These are phyloP conservation scores for Endocalyx cinctus DNA, from an alignment of 2,329 filamentous ascomycete species.

Conservation along the genomic window DNA sequence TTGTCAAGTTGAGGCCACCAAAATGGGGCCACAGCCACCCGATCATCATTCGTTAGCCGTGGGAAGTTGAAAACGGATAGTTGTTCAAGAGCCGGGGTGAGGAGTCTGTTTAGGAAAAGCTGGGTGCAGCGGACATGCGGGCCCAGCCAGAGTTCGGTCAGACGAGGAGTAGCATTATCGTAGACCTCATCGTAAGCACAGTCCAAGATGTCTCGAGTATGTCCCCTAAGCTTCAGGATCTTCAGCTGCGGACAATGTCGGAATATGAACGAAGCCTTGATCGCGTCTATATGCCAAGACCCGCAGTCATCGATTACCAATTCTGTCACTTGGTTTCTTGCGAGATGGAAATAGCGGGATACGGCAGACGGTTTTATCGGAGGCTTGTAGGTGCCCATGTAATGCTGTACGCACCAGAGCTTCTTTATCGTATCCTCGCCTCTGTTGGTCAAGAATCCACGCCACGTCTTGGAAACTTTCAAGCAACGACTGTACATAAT, in stretches of 20 bases:
- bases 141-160: conserved; percentile 16
- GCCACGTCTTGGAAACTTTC: conserved; percentile 23
- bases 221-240: conserved; percentile 14
- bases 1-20: conserved; percentile 11
- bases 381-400: too few relatives aligned
- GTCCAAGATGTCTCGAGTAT: not conserved
- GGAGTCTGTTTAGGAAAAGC: conserved; percentile 8
- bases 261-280: conserved; percentile 6
- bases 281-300: conserved; percentile 8
- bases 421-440: conserved; percentile 7
- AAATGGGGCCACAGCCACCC: not conserved
- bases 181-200: too few relatives aligned
- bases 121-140: conserved; percentile 2
- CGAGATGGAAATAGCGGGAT: conserved; percentile 5
- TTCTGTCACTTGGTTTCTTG: conserved; percentile 8
- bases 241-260: conserved; percentile 10
- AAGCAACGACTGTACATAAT: conserved; percentile 15
- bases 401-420: conserved; percentile 19
- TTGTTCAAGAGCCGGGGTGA: conserved; percentile 17
- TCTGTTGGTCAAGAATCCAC: conserved; percentile 9
- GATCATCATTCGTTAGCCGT: too few relatives aligned
- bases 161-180: too few relatives aligned
- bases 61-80: too few relatives aligned
- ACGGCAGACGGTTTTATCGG: too few relatives aligned
- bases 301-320: conserved; percentile 12